These are phyloP conservation scores for Gentiana dahurica DNA, from an alignment of 257 asterid species.

Conservation along the genomic window DNA sequence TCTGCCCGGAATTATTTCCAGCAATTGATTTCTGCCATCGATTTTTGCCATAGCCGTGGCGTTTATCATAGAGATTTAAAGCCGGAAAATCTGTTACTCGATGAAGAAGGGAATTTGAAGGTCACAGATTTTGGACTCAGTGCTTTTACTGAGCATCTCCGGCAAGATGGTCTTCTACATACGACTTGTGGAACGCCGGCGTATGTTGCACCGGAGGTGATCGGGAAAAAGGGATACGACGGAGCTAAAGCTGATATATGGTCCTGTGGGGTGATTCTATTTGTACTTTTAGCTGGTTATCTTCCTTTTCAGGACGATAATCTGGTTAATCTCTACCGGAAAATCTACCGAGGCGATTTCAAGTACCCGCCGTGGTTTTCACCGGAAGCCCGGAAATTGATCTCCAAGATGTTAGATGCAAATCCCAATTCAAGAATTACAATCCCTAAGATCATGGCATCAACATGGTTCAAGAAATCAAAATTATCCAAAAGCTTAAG, in stretches of 20 bases:
- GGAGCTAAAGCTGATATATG: constrained; percentile 49
- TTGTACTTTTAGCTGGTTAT: constrained; percentile 38
- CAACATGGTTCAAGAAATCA: constrained; percentile 40
- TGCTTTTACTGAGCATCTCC: constrained; percentile 32
- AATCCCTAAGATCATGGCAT: constrained; percentile 31
- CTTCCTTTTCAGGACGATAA: constrained; percentile 45
- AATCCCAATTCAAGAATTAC: constrained; percentile 32
- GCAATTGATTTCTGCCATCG: constrained; percentile 42
- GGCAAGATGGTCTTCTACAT: constrained; percentile 40
- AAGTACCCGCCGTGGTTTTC: constrained; percentile 54
- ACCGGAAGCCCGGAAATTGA: constrained; percentile 30
- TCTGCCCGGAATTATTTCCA: constrained; percentile 40
- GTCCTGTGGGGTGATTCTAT: constrained; percentile 49
- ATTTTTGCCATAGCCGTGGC: constrained; percentile 50
- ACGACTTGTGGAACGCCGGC: constrained; percentile 53
- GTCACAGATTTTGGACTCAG: constrained; percentile 50
- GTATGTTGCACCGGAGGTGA: constrained; percentile 46
- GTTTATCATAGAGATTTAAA: constrained; percentile 47
- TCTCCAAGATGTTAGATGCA: constrained; percentile 43
- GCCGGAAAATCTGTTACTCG: constrained; percentile 36
- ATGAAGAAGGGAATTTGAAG: constrained; percentile 39
- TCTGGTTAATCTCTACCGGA: constrained; percentile 30
- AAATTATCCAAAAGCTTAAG: constrained; percentile 4
- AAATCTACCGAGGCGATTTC: constrained; percentile 44
- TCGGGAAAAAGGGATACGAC: constrained; percentile 43